Evolutionary conservation across 2,329 filamentous ascomycete species (phyloP), one percentile per base, ranked within the genome.

Genomic region (Phoma sp.): DNA sequence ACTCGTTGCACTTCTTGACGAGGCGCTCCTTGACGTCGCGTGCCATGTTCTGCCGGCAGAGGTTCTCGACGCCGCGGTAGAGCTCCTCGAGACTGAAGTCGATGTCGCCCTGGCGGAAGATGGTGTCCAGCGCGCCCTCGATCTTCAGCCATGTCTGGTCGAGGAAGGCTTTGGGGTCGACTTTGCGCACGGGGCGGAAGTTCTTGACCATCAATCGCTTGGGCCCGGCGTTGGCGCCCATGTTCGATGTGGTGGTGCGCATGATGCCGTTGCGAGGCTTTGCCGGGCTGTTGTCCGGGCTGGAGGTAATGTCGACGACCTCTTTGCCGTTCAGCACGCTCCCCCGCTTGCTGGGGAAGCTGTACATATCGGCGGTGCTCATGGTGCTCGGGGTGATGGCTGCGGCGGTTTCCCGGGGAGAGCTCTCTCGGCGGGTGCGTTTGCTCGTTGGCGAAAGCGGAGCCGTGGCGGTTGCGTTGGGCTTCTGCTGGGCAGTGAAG

Each of bases 131-230:
- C 1, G 92, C 91, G 29, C 81, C 80, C 52, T 91, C 86, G 5
- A 98, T 80, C 70, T 96, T 89, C 33, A 78, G 76, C 85, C 89
- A 91, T 3, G 87, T 88, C 66, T 87, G 86, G 33, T 87, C 81
- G 65, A 96, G 91, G 78, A 96, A 98, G 59, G 85, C 82, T 58
- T 90, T 86, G 17, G 90, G 84, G 64, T 92, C 85, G 48, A 84
- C 80, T 53, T 83, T 82, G n/a, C 83, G 77, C 15, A 82, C 82
- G 1, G 84, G 83, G 54, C 89, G 87, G 60, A 97, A 83, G 72
- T 97, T 98, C 83, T 96, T 96, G 66, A 99, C 91, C n/a, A 93
- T 85, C 38, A 99, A 84, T 76, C 89, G 93, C 80, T 89, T 93
- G 17, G 91, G 87, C 26, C 92, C 92, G 15, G 53, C 42, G 33